These are phyloP conservation scores for Sutorius australiensis DNA, from an alignment of 768 basidiomycete species.

Conservation along the genomic window DNA sequence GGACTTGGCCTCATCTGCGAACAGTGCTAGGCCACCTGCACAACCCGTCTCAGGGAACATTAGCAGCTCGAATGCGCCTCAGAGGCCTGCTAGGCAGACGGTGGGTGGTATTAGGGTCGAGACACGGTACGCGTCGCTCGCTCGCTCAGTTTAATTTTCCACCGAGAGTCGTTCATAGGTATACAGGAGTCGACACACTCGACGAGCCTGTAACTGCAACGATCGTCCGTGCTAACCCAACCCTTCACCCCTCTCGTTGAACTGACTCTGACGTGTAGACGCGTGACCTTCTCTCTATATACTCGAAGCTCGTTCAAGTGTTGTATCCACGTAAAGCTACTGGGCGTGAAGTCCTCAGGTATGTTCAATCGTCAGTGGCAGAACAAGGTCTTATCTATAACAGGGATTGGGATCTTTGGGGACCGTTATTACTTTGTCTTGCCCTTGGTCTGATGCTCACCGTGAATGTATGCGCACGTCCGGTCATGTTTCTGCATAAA, in stretches of 20 bases:
- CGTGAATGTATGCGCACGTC: slow-evolving; percentile 55
- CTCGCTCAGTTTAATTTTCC: neutral
- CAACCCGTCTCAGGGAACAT: slow-evolving; percentile 68
- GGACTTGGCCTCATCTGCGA: slow-evolving; percentile 46
- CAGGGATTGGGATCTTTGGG: slow-evolving; percentile 99
- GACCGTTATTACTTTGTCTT: slow-evolving; percentile 82
- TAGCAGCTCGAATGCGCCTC: slow-evolving; percentile 44
- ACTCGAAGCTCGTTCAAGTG: slow-evolving; percentile 90
- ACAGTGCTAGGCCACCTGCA: slow-evolving; percentile 30
- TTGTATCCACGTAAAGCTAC: slow-evolving; percentile 77
- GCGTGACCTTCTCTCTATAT: slow-evolving; percentile 87
- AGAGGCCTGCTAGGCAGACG: slow-evolving; percentile 52
- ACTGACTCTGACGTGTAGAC: slow-evolving; percentile 45
- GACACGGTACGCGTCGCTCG: slow-evolving; percentile 59
- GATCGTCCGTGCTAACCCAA: slow-evolving; percentile 56
- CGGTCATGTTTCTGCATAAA: neutral
- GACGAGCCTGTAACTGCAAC: slow-evolving; percentile 90
- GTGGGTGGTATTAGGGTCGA: slow-evolving; percentile 88
- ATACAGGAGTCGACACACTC: slow-evolving; percentile 81
- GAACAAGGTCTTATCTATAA: slow-evolving; percentile 1
- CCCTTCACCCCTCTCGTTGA: slow-evolving; percentile 1
- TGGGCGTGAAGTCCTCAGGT: slow-evolving; percentile 81
- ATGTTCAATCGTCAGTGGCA: slow-evolving; percentile 10
- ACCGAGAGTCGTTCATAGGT: slow-evolving; percentile 34
- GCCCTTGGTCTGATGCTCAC: slow-evolving; percentile 81